Evolutionary conservation across 2,329 filamentous ascomycete genomes (phyloP).

Genomic region (Boeremia lycopersici): DNA sequence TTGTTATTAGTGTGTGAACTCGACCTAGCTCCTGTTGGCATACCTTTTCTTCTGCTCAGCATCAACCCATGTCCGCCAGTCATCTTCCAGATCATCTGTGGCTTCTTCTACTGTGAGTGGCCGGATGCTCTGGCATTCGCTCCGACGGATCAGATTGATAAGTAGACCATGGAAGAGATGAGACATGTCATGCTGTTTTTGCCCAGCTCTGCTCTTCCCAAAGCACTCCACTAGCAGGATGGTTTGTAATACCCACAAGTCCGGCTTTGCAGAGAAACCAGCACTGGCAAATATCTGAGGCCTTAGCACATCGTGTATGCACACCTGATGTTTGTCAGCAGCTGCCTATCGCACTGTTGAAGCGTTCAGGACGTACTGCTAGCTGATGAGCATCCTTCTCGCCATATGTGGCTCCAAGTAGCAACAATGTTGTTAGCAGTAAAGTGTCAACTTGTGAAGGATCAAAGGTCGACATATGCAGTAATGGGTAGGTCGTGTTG

Average conservation of each 20-base stretch:
- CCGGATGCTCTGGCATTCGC: constrained; percentile 57
- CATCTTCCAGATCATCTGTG: constrained; percentile 50
- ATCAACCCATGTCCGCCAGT: constrained; percentile 62
- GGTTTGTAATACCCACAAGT: constrained; percentile 66
- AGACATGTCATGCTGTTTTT: constrained; percentile 68
- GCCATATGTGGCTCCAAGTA: constrained; percentile 67
- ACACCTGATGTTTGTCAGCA: constrained; percentile 47
- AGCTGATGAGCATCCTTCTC: constrained; percentile 64
- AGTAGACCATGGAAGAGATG: constrained; percentile 64
- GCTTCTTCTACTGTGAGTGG: constrained; percentile 44
- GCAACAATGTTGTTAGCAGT: constrained; percentile 60
- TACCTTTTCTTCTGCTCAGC: constrained; percentile 65
- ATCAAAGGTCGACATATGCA: constrained; percentile 65
- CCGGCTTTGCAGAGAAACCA: constrained; percentile 63
- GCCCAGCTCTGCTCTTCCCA: constrained; percentile 66
- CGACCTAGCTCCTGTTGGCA: neutral
- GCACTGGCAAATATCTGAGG: constrained; percentile 64
- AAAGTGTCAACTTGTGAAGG: constrained; percentile 57
- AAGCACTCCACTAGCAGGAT: constrained; percentile 69
- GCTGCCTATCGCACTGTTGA: neutral
- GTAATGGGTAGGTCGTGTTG: constrained; percentile 65
- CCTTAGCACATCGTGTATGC: constrained; percentile 65
- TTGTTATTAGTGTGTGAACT: neutral
- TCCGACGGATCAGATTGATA: constrained; percentile 61
- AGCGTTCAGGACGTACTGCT: constrained; percentile 48